Evolutionary conservation across 768 basidiomycete genomes (phyloP), one percentile per base, ranked within the genome.

Genomic region (Leucosporidium scottii): DNA sequence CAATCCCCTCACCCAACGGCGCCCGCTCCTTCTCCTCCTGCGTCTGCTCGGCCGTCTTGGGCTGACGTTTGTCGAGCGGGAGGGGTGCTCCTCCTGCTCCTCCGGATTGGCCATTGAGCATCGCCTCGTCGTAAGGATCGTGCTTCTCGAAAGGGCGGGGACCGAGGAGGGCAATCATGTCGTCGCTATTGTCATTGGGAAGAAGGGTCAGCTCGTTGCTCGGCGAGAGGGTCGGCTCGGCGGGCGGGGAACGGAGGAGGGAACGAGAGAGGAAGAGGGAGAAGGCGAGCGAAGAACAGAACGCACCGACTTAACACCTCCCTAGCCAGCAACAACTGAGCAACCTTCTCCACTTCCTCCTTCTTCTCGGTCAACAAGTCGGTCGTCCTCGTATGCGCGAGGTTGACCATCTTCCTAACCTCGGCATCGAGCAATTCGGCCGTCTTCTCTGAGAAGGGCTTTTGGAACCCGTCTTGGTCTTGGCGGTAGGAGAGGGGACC

Each of bases 371-470:
- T 90, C 61, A 99, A 80, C 18, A 99, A 82, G 48, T 86, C 82
- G 39, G 84, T 87, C 59, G 96, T 97, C 62, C 93, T 85, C 65
- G 83, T 81, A 76, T 98, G 91, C 0, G 93, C 92, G 65, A 82
- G 83, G 23, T 86, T 88, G 74, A 97, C 93, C 93, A 98, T 96
- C 82, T 90, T 93, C 76, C 91, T 87, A 27, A 98, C 93, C 79
- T 93, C 87, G 12, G 77, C 78, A 76, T 99, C 96, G 21, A 98
- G 81, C 83, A 93, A 88, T 80, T 98, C 90, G 1, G 89, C 91
- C 1, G 96, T 98, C 79, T 89, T 90, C 83, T 99, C 96, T 74
- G 90, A 92, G 82, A 98, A 99, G 8, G 94, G 96, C 78, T 99
- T 99, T 61, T 90, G 90, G 88, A 92, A 94, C 61, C 84, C 82